Conservation (phyloP, 2,329 filamentous ascomycete genomes). For the Colletotrichum tamarilloi region DNA sequence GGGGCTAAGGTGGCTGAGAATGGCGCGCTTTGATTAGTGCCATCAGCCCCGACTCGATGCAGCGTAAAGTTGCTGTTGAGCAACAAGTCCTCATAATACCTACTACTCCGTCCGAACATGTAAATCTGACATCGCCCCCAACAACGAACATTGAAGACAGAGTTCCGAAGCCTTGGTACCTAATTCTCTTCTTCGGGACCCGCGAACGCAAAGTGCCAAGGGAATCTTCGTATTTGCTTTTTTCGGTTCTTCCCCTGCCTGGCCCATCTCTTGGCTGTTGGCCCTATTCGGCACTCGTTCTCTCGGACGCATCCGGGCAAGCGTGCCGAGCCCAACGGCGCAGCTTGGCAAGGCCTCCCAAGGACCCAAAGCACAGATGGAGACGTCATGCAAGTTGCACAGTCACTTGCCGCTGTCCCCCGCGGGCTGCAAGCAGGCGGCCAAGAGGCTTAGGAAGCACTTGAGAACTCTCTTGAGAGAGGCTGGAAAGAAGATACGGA, state of each 20-base stretch:
- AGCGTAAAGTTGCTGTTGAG: not conserved
- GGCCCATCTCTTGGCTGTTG: not conserved
- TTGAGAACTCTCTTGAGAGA: not conserved
- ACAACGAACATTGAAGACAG: not conserved
- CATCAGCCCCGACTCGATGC: not conserved
- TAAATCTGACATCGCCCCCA: not conserved
- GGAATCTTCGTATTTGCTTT: not conserved
- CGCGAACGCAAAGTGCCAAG: not conserved
- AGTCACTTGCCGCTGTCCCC: not conserved
- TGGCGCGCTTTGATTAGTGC: not conserved
- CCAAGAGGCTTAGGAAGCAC: not conserved
- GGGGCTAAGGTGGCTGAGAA: not conserved
- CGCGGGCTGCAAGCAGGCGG: not conserved
- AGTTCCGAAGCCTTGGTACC: not conserved
- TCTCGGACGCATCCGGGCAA: not conserved
- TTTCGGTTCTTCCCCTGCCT: not conserved
- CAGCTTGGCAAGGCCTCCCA: slow-evolving; percentile 17
- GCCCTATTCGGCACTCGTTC: not conserved
- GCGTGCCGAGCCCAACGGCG: slow-evolving; percentile 12
- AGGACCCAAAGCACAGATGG: not conserved
- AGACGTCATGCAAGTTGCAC: slow-evolving; percentile 21
- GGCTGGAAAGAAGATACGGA: not conserved
- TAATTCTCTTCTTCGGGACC: not conserved
- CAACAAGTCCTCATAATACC: not conserved
- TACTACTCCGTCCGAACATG: not conserved